phyloP scores from a whole-genome alignment of 208 protist species.

The Angomonas ambiguus region DNA sequence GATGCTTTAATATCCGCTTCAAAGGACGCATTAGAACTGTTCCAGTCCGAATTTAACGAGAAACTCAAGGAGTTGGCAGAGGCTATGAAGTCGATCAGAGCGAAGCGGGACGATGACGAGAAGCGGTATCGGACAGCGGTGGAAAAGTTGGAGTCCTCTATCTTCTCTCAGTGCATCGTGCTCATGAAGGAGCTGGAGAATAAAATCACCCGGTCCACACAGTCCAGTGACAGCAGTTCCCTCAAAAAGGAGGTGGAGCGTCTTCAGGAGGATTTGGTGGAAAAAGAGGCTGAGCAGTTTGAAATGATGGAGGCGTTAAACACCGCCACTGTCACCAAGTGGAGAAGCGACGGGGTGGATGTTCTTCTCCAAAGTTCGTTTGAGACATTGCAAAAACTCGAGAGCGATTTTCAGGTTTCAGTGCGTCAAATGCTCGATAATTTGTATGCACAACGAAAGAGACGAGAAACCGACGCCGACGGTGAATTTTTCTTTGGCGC shows the following conservation, averaged over 20 bases:
- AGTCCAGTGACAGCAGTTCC: background rate
- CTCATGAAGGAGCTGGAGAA: slow-evolving; percentile 62
- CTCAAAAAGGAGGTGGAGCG: background rate
- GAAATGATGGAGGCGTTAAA: slow-evolving; percentile 66
- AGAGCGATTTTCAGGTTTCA: slow-evolving; percentile 66
- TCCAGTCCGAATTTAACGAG: slow-evolving; percentile 77
- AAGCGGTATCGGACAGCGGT: slow-evolving; percentile 35
- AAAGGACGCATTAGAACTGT: slow-evolving; percentile 71
- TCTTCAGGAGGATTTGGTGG: slow-evolving; percentile 57
- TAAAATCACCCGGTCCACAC: background rate
- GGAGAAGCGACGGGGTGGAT: slow-evolving; percentile 70
- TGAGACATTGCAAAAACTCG: slow-evolving; percentile 66
- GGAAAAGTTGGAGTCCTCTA: slow-evolving; percentile 30
- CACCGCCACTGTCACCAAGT: slow-evolving; percentile 59
- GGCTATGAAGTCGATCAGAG: slow-evolving; percentile 65
- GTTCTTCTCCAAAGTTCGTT: slow-evolving; percentile 74
- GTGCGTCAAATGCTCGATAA: slow-evolving; percentile 71
- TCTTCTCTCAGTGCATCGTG: slow-evolving; percentile 29
- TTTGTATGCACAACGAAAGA: slow-evolving; percentile 64
- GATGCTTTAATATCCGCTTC: slow-evolving; percentile 48
- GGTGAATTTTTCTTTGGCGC: slow-evolving; percentile 28
- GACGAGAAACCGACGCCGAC: slow-evolving; percentile 34
- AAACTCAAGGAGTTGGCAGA: slow-evolving; percentile 75
- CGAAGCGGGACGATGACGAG: slow-evolving; percentile 59
- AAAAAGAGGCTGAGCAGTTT: slow-evolving; percentile 72